Conservation (phyloP, 2,329 filamentous ascomycete genomes). For the Tympanopsis confertula region DNA sequence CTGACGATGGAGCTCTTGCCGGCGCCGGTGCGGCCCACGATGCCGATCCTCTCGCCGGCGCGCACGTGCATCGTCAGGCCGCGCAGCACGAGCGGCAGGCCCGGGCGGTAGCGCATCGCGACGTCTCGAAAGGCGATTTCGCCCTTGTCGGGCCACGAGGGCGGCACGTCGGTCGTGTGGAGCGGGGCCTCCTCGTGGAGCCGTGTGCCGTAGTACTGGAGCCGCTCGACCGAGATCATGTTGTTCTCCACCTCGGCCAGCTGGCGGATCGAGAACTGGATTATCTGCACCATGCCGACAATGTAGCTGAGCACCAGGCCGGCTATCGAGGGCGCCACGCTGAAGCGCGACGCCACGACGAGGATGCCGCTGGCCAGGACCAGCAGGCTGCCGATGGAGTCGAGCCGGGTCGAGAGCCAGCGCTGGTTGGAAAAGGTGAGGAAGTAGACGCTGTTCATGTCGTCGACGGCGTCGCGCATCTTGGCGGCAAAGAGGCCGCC, state of each 20-base stretch:
- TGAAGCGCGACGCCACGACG: neutral
- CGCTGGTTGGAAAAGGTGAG: conserved; percentile 72
- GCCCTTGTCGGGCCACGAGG: neutral
- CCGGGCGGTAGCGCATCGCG: neutral
- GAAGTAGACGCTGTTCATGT: conserved; percentile 59
- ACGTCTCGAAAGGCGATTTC: neutral
- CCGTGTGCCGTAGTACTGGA: neutral
- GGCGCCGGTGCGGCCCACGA: conserved; percentile 72
- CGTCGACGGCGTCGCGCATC: neutral
- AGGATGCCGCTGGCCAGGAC: conserved; percentile 80
- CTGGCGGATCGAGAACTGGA: neutral
- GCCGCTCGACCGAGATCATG: neutral
- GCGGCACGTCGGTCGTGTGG: neutral
- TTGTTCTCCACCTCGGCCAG: neutral
- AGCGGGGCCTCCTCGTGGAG: neutral
- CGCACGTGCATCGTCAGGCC: conserved; percentile 61
- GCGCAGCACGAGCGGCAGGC: conserved; percentile 39
- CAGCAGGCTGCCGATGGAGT: conserved; percentile 62
- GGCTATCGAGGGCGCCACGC: neutral
- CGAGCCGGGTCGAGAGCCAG: neutral
- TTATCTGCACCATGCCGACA: neutral
- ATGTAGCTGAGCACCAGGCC: neutral
- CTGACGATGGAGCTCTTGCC: conserved; percentile 79
- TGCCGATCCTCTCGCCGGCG: conserved; percentile 69
- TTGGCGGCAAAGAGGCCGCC: neutral